Base-by-base conservation (phyloP, 352 stramenopile genomes). In the Globisporangium cylindrosporum region DNA sequence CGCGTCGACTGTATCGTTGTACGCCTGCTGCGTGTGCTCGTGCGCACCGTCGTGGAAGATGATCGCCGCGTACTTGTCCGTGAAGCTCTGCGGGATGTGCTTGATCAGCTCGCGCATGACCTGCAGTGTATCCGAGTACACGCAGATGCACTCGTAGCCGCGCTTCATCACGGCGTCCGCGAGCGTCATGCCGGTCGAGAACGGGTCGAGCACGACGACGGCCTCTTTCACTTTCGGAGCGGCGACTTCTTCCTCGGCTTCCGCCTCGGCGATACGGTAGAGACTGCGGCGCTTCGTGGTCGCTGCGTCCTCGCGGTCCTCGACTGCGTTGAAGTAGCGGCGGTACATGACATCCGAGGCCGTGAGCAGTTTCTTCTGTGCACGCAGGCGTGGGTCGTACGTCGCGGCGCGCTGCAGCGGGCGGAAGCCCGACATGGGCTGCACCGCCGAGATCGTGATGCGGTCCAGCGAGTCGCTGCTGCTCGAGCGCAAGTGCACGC, bases 141-240 rank as follows among this genome's bases (percentile, higher is more conserved):
- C 83, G 55, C 88, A 95, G 59, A 94, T 90, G 68, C 88, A 95
- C 41, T 95, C 88, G 73, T 96, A 98, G 32, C 94, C 95, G 56
- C 90, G 84, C 51, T 81, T 80, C 68, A 89, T 88, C 57, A 98
- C 90, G 70, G 95, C 85, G 59, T 98, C 91, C 22, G 93, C 96
- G 20, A 99, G 78, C 53, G 98, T 81, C 38, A 94, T 97, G 59
- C 96, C 97, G 32, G 96, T 98, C 6, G 91, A 98, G 74, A 99
- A 99, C 1, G 97, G 95, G 74, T 98, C 94, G 27, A 99, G 93
- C 20, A 99, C 81, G 25, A 98, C 89, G 1, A 98, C 95, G 14
- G 92, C 82, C 49, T 90, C 86, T 32, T 84, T 86, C 18, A 70
- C 72, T 8, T 54, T 69, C 29, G 32, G 38, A 12, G 2, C 67